phyloP scores from a whole-genome alignment of 768 basidiomycete genomes.

The Termitomyces sp. region DNA sequence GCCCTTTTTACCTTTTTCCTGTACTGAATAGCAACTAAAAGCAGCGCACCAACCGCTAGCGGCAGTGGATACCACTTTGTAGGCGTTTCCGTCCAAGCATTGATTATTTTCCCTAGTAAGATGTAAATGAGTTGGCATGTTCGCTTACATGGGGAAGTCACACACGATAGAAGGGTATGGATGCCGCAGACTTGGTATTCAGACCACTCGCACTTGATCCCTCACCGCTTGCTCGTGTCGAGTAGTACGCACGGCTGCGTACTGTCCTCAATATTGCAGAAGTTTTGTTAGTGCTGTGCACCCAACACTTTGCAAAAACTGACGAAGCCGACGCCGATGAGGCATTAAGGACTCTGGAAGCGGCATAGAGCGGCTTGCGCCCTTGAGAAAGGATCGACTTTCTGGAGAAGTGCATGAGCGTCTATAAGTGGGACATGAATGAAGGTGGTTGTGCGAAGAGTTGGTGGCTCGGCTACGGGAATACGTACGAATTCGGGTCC shows the following conservation, averaged over 20 bases:
- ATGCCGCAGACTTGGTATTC: constrained; percentile 18
- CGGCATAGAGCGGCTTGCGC: constrained; percentile 51
- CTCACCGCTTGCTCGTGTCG: constrained; percentile 26
- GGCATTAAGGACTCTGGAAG: constrained; percentile 48
- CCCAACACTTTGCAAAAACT: constrained; percentile 46
- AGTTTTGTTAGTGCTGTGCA: constrained; percentile 48
- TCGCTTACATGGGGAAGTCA: constrained; percentile 10
- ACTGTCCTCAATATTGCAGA: constrained; percentile 42
- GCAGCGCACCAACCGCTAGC: constrained; percentile 82
- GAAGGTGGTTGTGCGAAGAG: constrained; percentile 1
- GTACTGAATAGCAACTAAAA: constrained; percentile 76
- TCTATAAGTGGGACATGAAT: constrained; percentile 9
- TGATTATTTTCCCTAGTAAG: constrained; percentile 52
- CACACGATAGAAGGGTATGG: constrained; percentile 50
- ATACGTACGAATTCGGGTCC: constrained; percentile 15
- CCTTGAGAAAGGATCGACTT: constrained; percentile 47
- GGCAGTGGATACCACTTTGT: constrained; percentile 96
- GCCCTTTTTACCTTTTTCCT: constrained; percentile 49
- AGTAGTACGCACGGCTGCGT: constrained; percentile 33
- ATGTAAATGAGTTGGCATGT: constrained; percentile 1
- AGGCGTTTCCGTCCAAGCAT: constrained; percentile 82
- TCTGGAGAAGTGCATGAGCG: constrained; percentile 44
- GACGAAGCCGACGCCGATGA: constrained; percentile 43
- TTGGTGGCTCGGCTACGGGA: constrained; percentile 8
- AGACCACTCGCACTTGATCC: constrained; percentile 16